Base-by-base conservation (phyloP, 176 grass and related monocot genomes). In the Oryza coarctata region DNA sequence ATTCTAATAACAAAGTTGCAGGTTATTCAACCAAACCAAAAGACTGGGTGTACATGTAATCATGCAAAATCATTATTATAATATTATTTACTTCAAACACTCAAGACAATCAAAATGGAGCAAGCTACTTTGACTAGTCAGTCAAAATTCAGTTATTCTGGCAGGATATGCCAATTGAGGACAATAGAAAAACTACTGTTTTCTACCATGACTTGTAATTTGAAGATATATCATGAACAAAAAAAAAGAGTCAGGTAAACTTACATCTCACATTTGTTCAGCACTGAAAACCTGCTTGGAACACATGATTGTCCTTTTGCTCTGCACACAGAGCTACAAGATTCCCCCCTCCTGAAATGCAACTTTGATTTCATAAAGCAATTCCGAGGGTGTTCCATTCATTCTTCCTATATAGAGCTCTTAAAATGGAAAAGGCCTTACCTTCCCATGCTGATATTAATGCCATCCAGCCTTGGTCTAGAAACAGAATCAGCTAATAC, bases 261-360 rank as follows among this genome's bases (percentile, higher is more conserved):
- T 99, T 93, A 98, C 96, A 95, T 69, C 63, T 93, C 87, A 63
- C 96, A 98, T 90, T 71, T 85, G 79, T 95, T 98, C 47, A 98
- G 76, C 29, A 82, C 62, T 57, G 85, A 91, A 57, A 95, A 91
- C 66, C 82, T 93, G 75, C 85, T 93, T 38, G 87, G 86, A 87
- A 98, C 90, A 86, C 93, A 98, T 63, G 93, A 91, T 73, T 98
- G 90, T 22, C 93, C 93, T 77, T 71, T 91, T 62, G 41, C 84
- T 79, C 75, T 89, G 87, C 96, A 98, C 33, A 81, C 87, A 61
- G 71, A 87, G 57, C 80, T 93, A 86, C 93, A 95, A 1, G 96
- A 93, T 70, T 91, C 93, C 57, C 96, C 91, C 15, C 79, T 73
- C 90, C 93, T 95, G 66, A 82, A 63, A 88, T 90, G 71, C 55